These are phyloP conservation scores for Raddia distichophylla DNA, from an alignment of 176 grass and related monocot species.

Conservation along the genomic window DNA sequence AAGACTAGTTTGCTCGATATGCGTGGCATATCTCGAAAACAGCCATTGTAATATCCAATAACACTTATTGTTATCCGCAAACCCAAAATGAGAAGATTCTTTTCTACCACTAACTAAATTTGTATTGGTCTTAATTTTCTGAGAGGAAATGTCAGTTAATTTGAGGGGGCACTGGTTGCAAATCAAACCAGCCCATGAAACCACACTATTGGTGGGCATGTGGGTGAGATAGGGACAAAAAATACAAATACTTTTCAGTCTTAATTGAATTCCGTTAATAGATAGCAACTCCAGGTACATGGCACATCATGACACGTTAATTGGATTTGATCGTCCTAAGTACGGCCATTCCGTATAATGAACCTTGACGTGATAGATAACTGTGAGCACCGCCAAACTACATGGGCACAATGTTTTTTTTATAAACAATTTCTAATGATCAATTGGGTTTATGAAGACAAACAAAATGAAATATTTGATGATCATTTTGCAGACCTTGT, in stretches of 20 bases:
- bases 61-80: neutral
- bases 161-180: no score
- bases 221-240: constrained; percentile 15
- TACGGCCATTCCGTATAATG: neutral
- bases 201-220: neutral
- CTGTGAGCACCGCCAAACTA: neutral
- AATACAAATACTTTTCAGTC: neutral
- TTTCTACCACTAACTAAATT: neutral
- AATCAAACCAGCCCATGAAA: neutral
- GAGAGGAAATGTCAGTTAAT: neutral
- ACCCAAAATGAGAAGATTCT: neutral
- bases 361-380: neutral
- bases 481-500: no score
- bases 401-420: no score
- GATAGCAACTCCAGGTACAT: neutral
- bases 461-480: no score
- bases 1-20: no score
- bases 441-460: no score
- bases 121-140: neutral
- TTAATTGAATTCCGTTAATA: no score
- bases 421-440: no score
- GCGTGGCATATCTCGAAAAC: no score
- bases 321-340: neutral
- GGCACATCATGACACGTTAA: neutral
- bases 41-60: no score